phyloP scores from a whole-genome alignment of 805 yeast species.

The Sugiyamaella marilandica region DNA sequence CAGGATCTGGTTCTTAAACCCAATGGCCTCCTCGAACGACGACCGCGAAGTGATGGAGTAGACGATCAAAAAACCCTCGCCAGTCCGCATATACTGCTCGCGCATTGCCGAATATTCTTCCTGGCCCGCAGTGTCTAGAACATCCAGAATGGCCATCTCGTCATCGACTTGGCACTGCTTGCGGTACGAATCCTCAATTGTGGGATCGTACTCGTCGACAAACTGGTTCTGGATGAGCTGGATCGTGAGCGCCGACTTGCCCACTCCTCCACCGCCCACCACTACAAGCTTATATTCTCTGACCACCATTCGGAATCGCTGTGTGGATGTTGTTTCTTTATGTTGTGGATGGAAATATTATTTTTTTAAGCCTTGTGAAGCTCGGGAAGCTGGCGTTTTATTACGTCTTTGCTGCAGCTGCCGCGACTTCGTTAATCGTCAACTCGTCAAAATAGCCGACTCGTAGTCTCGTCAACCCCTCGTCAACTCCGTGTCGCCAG shows the following conservation, averaged over 20 bases:
- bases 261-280: conserved; percentile 99
- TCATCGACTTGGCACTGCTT: conserved; percentile 82
- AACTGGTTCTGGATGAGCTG: conserved; percentile 92
- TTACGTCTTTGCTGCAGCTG: too few species aligned
- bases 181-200: conserved; percentile 73
- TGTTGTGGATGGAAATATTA: too few species aligned
- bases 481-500: too few species aligned
- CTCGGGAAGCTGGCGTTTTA: too few species aligned
- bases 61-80: conserved; percentile 88
- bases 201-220: conserved; percentile 97
- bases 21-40: conserved; percentile 78
- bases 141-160: conserved; percentile 73
- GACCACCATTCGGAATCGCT: conserved; percentile 8
- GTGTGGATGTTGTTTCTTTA: too few species aligned
- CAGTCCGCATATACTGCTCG: conserved; percentile 93
- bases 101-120: conserved; percentile 93
- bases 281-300: conserved; percentile 89
- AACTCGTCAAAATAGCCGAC: too few species aligned
- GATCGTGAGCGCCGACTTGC: conserved; percentile 93
- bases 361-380: too few species aligned
- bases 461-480: too few species aligned
- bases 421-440: too few species aligned
- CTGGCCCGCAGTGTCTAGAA: conserved; percentile 97
- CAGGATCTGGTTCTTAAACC: conserved; percentile 72
- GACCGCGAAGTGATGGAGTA: conserved; percentile 78